Evolutionary conservation across 441 rosid genomes (phyloP), one percentile per base, ranked within the genome.

Genomic region (Omphalea diandra): DNA sequence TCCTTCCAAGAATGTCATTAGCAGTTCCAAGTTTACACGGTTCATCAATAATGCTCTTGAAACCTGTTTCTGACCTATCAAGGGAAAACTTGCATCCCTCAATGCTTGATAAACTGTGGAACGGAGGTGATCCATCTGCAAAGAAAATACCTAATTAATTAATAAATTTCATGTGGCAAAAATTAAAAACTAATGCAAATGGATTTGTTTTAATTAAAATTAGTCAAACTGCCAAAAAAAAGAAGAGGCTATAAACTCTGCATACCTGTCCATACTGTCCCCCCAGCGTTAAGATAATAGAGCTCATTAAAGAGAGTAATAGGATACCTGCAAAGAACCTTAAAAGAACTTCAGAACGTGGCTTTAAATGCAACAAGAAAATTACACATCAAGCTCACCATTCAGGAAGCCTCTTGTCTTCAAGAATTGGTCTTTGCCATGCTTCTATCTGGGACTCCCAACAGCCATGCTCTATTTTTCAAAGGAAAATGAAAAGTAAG

Each of bases 211-310:
- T 38, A 66, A 24, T 57, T 64, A 50, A 66, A 63, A 27, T 33
- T n/a, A 15, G 58, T 9, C 15, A 14, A 54, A 15, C 35, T 26
- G 26, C 12, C 29, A 43, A 11, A 9, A 49, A 60, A 14, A 54
- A 52, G 9, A 68, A 49, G n/a, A 22, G 27, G 55, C 24, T 56
- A 26, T 17, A 43, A 69, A 68, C 18, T 56, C 10, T 68, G 67
- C 27, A 33, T 75, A 89, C 97, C 92, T 67, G 97, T 94, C 98
- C 98, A 94, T 65, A 94, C 66, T 24, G 98, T 89, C 17, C 99
- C 90, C 32, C 98, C 98, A 0, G 99, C 75, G 75, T 88, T 94
- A 43, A 94, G 93, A 83, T 83, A 94, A 80, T 92, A 94, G 63
- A 94, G 96, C 83, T 92, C 99, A 68, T 94, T 94, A 71, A 94